Evolutionary conservation across 2,329 filamentous ascomycete species (phyloP), one percentile per base, ranked within the genome.

Genomic region (Colletotrichum liaoningense): DNA sequence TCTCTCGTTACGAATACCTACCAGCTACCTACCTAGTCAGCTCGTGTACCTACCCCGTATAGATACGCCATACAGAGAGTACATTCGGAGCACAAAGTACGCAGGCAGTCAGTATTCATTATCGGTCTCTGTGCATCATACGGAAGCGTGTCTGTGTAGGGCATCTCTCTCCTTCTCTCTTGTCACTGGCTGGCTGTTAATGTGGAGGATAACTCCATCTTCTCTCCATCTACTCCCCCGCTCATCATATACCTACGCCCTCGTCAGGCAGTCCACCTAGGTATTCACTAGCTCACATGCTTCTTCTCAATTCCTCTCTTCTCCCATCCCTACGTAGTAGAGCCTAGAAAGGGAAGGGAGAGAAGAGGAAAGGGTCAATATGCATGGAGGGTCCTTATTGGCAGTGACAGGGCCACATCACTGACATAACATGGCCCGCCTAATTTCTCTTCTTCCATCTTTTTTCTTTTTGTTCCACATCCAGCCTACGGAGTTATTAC

Each of bases 301-400:
- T 63, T 63, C 38, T 49, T 14, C 19, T 49, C 52, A 5, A 8
- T 26, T 42, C 12, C 46, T n/a, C 22, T 57, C n/a, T 22, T 33
- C n/a, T 35, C 19, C 56, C 19, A 16, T 30, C 22, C 19, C 26
- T 28, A 28, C 26, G 26, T 28, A 28, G 2, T 30, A 46, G 26
- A 42, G 38, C 38, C 38, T 14, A 42, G 26, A 35, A 26, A 63
- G 19, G 38, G 38, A 42, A 42, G 28, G 52, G 28, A 54, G 42
- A 8, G 60, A 63, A 35, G 60, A 63, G 60, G 26, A 9, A 54
- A 63, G 60, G 24, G 19, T n/a, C 38, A 42, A 42, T 42, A 42
- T 42, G 38, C 38, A 42, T 55, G 28, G 69, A 54, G 56, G 46
- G 28, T 57, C 24, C 49, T 63, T 28, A 63, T 67, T 57, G 46